Base-by-base conservation (phyloP, 306 rosid species). In the Ormosia semicastrata region DNA sequence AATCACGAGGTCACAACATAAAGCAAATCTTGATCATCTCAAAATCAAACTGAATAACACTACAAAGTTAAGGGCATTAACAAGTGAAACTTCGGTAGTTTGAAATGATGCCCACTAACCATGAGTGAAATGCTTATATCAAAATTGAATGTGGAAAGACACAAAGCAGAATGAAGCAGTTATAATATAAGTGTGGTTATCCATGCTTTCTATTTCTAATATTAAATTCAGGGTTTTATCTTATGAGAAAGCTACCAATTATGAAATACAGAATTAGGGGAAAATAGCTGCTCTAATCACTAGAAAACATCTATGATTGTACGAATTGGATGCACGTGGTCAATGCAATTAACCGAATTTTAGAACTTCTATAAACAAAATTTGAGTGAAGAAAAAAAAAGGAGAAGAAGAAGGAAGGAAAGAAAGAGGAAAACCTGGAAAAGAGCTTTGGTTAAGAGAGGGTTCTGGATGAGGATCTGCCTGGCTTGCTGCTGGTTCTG, bases 351-450 rank as follows among this genome's bases (percentile, higher is more conserved):
- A 46, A 79, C 15, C 15, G 40, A 47, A 66, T 33, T 54, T 57
- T 15, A 24, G 46, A 59, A 34, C 3, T 10, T 58, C 29, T 7
- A 67, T 9, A 14, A 17, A 8, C 30, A 5, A 47, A 72, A 80
- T 15, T 53, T 8, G 52, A 60, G 33, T 49, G 11, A 70, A 43
- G 56, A 62, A 4, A 73, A 66, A 4, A 3, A 30, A 15, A 46
- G 2, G 14, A 47, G 17, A 15, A 3, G 7, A n/a, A n/a, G n/a
- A n/a, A n/a, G n/a, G n/a, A n/a, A n/a, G n/a, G n/a, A n/a, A n/a
- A n/a, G n/a, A n/a, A n/a, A n/a, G n/a, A n/a, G n/a, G n/a, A n/a
- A 4, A 60, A 95, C 99, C 98, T 95, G 99, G 70, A 95, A 95
- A 75, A 95, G 99, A 3, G 98, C 94, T 93, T 89, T 96, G 40